These are phyloP conservation scores for Pittosporum tobira DNA, from an alignment of 129 eudicot genomes.

Conservation along the genomic window DNA sequence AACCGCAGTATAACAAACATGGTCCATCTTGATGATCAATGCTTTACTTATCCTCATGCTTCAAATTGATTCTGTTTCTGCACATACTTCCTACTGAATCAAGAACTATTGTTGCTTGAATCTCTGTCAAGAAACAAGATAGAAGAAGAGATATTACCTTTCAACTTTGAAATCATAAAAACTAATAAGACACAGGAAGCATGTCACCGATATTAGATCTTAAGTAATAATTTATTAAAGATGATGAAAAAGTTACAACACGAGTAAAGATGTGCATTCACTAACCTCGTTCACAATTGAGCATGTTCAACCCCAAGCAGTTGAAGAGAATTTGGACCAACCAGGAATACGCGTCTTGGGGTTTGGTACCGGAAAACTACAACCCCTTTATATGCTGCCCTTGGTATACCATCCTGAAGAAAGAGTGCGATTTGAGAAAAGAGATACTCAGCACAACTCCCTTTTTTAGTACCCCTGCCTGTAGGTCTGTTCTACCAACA, in stretches of 20 bases:
- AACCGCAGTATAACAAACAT: not conserved
- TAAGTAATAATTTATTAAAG: not conserved
- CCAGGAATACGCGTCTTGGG: slow-evolving; percentile 56
- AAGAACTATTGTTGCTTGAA: not conserved
- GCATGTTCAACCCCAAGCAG: slow-evolving; percentile 47
- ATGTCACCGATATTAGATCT: too few species aligned
- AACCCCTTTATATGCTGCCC: slow-evolving; percentile 79
- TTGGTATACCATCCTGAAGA: slow-evolving; percentile 78
- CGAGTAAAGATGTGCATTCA: not conserved
- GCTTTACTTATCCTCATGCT: not conserved
- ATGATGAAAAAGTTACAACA: too few species aligned
- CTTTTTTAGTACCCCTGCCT: too few species aligned
- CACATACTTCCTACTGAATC: not conserved
- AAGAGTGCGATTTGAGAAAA: not conserved
- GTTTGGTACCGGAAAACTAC: slow-evolving; percentile 75
- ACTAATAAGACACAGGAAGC: not conserved
- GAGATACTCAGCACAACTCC: not conserved
- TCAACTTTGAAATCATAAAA: not conserved
- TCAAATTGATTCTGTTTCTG: not conserved
- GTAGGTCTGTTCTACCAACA: too few species aligned
- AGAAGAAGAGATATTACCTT: not conserved
- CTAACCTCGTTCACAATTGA: slow-evolving; percentile 8
- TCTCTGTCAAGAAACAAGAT: not conserved
- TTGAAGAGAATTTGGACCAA: slow-evolving; percentile 64
- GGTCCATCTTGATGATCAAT: not conserved